phyloP scores from a whole-genome alignment of 2,329 filamentous ascomycete species.

The Periconia macrospinosa region DNA sequence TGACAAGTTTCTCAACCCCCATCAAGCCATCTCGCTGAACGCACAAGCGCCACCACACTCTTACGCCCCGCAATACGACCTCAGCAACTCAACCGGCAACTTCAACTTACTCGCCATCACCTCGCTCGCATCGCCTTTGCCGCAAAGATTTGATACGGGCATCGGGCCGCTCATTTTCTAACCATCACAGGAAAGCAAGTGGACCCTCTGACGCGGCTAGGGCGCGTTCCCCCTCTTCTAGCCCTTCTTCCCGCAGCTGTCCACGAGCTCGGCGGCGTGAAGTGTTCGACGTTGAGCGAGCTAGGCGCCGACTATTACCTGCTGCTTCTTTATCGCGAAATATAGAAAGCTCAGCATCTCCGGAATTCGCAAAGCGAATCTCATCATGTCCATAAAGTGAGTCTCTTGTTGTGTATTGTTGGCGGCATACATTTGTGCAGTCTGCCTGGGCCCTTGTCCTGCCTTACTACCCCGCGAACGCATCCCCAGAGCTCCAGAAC shows the following conservation, averaged over 20 bases:
- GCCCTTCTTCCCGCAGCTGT: conserved; percentile 12
- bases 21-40: neutral
- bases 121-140: conserved; percentile 19
- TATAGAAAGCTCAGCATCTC: neutral
- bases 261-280: neutral
- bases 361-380: neutral
- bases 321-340: neutral
- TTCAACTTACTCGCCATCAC: neutral
- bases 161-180: conserved; percentile 14
- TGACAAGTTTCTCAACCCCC: no score
- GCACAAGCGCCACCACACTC: neutral
- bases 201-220: conserved; percentile 15
- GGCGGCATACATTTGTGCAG: conserved; percentile 3
- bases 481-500: neutral
- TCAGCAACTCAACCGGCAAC: neutral
- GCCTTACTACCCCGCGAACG: conserved; percentile 10
- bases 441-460: conserved; percentile 9
- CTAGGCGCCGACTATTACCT: conserved; percentile 4
- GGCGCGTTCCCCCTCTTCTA: conserved; percentile 17
- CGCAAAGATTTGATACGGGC: conserved; percentile 18
- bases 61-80: neutral
- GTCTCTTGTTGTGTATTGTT: conserved; percentile 18
- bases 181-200: neutral
- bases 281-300: conserved; percentile 4
- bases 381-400: conserved; percentile 45